Evolutionary conservation across 345 rosid genomes (phyloP).

Genomic region (Pseudoturritis turrita): DNA sequence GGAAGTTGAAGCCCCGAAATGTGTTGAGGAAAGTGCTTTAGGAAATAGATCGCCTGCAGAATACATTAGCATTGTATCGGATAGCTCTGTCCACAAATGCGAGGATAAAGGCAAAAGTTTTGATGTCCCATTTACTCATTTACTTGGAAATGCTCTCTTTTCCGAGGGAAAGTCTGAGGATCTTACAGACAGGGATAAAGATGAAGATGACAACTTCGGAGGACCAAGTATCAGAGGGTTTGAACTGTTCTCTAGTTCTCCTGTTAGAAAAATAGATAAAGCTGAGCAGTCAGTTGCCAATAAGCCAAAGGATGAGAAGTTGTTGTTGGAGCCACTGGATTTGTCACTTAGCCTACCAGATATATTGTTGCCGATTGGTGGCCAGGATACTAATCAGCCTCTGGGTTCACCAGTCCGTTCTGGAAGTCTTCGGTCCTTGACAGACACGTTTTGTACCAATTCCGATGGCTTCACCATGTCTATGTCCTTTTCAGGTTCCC

Average conservation of each 20-base stretch:
- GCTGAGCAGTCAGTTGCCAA: constrained; percentile 38
- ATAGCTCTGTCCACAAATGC: constrained; percentile 29
- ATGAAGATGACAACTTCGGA: constrained; percentile 55
- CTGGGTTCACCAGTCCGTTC: constrained; percentile 76
- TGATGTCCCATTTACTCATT: constrained; percentile 36
- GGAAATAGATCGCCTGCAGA: constrained; percentile 28
- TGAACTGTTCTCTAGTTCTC: constrained; percentile 76
- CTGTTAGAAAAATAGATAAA: constrained; percentile 55
- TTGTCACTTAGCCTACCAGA: constrained; percentile 92
- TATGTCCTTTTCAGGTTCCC: constrained; percentile 93
- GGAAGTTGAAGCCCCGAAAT: constrained; percentile 33
- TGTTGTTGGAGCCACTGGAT: constrained; percentile 72
- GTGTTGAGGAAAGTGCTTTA: constrained; percentile 29
- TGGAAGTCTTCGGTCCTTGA: constrained; percentile 72
- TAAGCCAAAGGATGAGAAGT: constrained; percentile 60
- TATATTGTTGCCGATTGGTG: constrained; percentile 75
- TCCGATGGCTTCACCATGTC: constrained; percentile 91
- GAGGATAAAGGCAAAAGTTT: constrained; percentile 69
- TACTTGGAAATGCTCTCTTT: constrained; percentile 36
- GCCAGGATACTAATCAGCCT: constrained; percentile 42
- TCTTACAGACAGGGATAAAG: constrained; percentile 28
- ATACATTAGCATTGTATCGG: constrained; percentile 26
- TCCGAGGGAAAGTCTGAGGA: constrained; percentile 41
- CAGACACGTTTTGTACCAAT: constrained; percentile 60
- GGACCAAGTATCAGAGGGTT: constrained; percentile 84